Conservation (phyloP, 495 filamentous ascomycete genomes). For the Stereocaulon alpinum region DNA sequence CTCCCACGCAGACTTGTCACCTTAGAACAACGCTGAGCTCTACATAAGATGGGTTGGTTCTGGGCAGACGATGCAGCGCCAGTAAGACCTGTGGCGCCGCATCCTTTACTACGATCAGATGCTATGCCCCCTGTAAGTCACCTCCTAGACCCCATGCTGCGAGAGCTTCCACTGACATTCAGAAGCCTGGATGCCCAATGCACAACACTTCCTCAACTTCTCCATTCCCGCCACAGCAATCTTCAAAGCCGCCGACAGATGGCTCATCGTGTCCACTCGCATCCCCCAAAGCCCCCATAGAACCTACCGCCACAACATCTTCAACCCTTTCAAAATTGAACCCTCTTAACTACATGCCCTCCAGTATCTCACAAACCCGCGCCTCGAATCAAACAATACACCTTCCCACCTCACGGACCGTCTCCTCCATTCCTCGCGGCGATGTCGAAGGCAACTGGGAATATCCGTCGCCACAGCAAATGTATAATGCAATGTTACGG, state of each 20-base stretch:
- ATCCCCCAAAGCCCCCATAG: slow-evolving; percentile 30
- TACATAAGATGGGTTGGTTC: slow-evolving; percentile 87
- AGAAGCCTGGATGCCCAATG: slow-evolving; percentile 83
- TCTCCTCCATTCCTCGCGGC: slow-evolving; percentile 78
- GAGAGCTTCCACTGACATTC: slow-evolving; percentile 3
- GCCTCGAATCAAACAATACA: slow-evolving; percentile 59
- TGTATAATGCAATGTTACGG: slow-evolving; percentile 95
- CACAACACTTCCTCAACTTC: slow-evolving; percentile 50
- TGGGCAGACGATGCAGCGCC: slow-evolving; percentile 66
- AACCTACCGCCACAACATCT: slow-evolving; percentile 26
- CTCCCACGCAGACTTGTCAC: no score
- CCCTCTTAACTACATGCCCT: slow-evolving; percentile 94
- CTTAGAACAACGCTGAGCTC: no score
- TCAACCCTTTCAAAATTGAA: slow-evolving; percentile 66
- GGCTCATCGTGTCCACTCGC: slow-evolving; percentile 42
- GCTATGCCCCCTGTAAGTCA: slow-evolving; percentile 59
- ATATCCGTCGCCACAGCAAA: slow-evolving; percentile 95
- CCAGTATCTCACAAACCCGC: slow-evolving; percentile 65
- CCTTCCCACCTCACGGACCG: slow-evolving; percentile 67
- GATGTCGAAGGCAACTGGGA: slow-evolving; percentile 74
- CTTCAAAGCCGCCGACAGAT: slow-evolving; percentile 35
- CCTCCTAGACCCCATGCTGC: neutral
- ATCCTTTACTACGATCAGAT: slow-evolving; percentile 31
- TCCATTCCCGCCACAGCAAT: slow-evolving; percentile 26
- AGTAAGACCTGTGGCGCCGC: slow-evolving; percentile 34